Percentiles rank a stretch among this genome's conserved stretches.
These are phyloP conservation scores for Fremontodendron californicum DNA, from an alignment of 345 rosid species.

Conservation along the genomic window DNA sequence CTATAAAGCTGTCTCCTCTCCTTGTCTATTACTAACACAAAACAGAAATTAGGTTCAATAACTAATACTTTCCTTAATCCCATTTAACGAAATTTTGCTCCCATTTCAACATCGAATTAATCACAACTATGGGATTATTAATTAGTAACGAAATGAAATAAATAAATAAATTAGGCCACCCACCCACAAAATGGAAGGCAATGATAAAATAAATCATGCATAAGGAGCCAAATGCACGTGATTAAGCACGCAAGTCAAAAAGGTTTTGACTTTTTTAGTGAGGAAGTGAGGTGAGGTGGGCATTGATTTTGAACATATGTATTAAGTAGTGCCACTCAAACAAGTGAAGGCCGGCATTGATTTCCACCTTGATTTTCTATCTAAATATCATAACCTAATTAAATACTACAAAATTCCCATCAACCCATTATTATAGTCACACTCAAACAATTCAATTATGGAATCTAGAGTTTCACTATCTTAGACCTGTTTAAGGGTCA, in stretches of 20 bases:
- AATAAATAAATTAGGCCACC: not conserved
- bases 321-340: not conserved
- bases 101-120: not conserved
- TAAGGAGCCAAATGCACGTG: slow-evolving; percentile 7
- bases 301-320: not conserved
- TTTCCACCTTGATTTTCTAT: not conserved
- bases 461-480: not conserved
- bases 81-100: not conserved
- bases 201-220: not conserved
- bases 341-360: slow-evolving; percentile 13
- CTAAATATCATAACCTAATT: not conserved
- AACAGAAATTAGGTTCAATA: too few relatives aligned
- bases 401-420: not conserved
- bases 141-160: not conserved
- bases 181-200: not conserved
- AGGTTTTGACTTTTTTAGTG: not conserved
- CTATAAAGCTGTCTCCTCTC: not conserved
- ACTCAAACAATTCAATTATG: not conserved
- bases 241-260: slow-evolving; percentile 15
- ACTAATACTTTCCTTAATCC: not conserved
- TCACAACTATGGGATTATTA: not conserved
- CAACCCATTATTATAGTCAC: not conserved
- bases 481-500: too few relatives aligned
- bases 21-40: not conserved
- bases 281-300: not conserved